Base-by-base conservation (phyloP, 2,329 filamentous ascomycete genomes). In the Furcasterigmium sp. region DNA sequence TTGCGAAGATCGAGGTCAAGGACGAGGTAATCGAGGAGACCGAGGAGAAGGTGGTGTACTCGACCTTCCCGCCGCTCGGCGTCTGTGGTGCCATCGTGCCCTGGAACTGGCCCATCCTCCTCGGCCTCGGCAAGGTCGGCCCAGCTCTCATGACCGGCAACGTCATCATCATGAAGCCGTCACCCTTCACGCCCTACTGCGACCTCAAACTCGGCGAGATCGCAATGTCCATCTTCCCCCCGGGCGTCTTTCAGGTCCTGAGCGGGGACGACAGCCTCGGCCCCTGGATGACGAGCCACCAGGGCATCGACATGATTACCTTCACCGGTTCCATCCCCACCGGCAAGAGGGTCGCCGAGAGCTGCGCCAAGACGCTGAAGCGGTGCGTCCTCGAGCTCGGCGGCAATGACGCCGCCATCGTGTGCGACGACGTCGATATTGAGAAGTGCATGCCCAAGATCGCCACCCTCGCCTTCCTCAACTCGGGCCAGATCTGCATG, bases 261-360 rank as follows among this genome's bases (percentile, higher is more conserved):
- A 75, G 75, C 41, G 81, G 81, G 9, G 77, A 77, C 42, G 79
- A 84, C 52, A 65, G 68, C 39, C 70, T 85, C 9, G 81, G 81
- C 4, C 77, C 75, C 2, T 70, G 68, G 68, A 57, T 84, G 41
- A 81, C 77, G 0, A 58, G 56, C n/a, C 80, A 84, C 52, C 76
- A 77, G 0, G 75, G 68, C 17, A 72, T 84, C 43, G 68, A 73
- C 44, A 84, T 82, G 67, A 75, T 85, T 55, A 72, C 68, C 50
- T 85, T 85, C 60, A 84, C 81, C 0, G 80, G 81, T 3, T 81
- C 76, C 10, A 76, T 69, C 7, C 65, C 68, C 0, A 82, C 76
- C 0, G 80, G 80, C 9, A 82, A 82, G 65, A 72, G 72, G 57
- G 74, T 84, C 42, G 74, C 80, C 68, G 70, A 69, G 43, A 72